Evolutionary conservation across 768 basidiomycete species (phyloP), one percentile per base, ranked within the genome.

Genomic region (Ramaria rubella): DNA sequence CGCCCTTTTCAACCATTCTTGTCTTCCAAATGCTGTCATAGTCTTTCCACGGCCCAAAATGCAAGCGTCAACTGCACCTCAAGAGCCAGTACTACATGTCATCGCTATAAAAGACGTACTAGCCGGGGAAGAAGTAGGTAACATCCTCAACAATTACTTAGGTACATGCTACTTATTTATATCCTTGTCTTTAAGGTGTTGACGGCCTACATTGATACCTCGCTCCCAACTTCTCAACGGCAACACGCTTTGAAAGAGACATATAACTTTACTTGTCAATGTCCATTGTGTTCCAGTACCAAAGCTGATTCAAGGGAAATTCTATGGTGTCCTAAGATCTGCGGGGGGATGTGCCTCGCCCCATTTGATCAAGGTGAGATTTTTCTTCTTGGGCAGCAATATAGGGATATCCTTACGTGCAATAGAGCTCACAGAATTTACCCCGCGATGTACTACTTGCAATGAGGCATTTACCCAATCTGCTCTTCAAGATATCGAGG

Each of bases 1-100:
- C 4, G 94, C 94, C 0, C 73, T 96, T 11, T 79, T 88, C 56
- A 96, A 96, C 65, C 94, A 97, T 65, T 88, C 87, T 0, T 94
- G 93, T 65, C 77, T 81, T 21, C 90, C 91, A 0, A 94, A 96
- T 65, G 91, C 87, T 0, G 90, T 86, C 30, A 80, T 94, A n/a
- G 90, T 97, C 3, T 97, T 95, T 65, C 94, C 94, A 49, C 75
- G 81, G 23, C 4, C 67, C 76, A 3, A 67, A 75, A 4, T 67
- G 64, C 12, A 59, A 67, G 14, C 62, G 69, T 1, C 3, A 4
- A 34, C 11, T 58, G 63, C n/a, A 51, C 34, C 61, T 52, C 1
- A 24, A 15, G 85, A 86, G 64, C 82, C 87, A 0, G 58, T 80
- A 27, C 78, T 93, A 81, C 80, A 87, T 34, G 76, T 96, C 11